Percentiles rank a stretch among this genome's conserved stretches.
Evolutionary conservation across 805 yeast species (phyloP).

Genomic region (Wickerhamiella kurtzmanii): DNA sequence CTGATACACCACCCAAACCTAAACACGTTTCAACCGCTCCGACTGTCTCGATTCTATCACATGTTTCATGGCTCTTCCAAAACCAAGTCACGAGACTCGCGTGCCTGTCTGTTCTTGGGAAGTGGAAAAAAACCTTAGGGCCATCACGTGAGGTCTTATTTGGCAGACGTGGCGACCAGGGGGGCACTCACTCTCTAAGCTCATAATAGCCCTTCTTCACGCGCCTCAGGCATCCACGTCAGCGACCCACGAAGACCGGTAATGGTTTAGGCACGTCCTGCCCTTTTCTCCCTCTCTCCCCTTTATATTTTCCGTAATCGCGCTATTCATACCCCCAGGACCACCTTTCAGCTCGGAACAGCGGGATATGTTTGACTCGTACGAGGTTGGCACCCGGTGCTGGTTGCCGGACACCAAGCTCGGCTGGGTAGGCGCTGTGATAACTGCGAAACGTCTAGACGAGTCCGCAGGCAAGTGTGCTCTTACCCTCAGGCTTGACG

Average conservation of each 20-base stretch:
- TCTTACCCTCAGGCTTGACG: slow-evolving; percentile 40
- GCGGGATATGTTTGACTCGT: slow-evolving; percentile 17
- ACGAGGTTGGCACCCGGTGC: slow-evolving; percentile 32
- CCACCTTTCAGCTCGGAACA: no score
- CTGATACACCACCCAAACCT: no score
- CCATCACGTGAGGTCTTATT: no score
- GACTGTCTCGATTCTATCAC: no score
- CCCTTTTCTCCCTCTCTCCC: background rate
- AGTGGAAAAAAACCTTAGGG: no score
- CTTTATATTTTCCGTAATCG: background rate
- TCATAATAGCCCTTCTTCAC: no score
- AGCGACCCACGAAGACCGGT: background rate
- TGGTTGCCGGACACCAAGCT: slow-evolving; percentile 64
- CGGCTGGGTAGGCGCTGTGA: slow-evolving; percentile 62
- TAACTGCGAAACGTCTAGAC: slow-evolving; percentile 33
- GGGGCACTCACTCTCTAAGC: no score
- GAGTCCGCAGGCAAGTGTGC: slow-evolving; percentile 33
- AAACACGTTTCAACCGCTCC: no score
- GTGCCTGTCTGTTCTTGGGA: no score
- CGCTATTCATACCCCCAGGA: no score
- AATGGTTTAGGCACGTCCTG: background rate
- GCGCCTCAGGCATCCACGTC: background rate
- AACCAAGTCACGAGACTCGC: no score
- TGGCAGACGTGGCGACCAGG: background rate
- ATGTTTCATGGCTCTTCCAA: no score